Evolutionary conservation across 2,329 filamentous ascomycete species (phyloP), one percentile per base, ranked within the genome.

Genomic region (Monilinia fructicola): DNA sequence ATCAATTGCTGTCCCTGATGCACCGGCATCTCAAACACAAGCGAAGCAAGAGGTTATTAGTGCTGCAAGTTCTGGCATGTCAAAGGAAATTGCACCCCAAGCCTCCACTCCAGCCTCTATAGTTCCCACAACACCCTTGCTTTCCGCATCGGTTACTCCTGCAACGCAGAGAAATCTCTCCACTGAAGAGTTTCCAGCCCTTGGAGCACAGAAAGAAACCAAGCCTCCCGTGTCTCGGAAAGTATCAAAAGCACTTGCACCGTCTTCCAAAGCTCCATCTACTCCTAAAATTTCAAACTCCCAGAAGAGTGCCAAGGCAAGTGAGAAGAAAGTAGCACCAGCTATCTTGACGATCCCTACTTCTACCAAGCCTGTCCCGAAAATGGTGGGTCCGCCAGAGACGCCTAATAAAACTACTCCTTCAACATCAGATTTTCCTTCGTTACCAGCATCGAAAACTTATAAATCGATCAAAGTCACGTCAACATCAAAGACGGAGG

Each of bases 401-500:
- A 68, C 68, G n/a, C 63, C 71, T 16, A 54, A 66, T 2, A 73
- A 71, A 54, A 5, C 67, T 18, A 63, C 68, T 12, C 50, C 70
- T 62, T 50, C 60, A 26, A 73, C 78, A 28, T 77, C 81, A 21
- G 79, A 80, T 1, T 84, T 86, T 67, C 83, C 85, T 40, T 80
- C 85, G 59, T 75, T 86, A 28, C 85, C 85, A 0, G 26, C 63
- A 28, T 18, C 55, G 21, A 42, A 46, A 40, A 83, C 79, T 0
- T 85, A 88, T 0, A 89, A 89, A 74, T 91, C 88, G 1, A 77
- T 93, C 46, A 84, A 90, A n/a, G 82, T 93, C 10, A 81, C 90
- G n/a, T 81, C 87, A 26, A 88, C 87, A 0, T 84, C 87, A 1
- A 91, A 86, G 75, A 78, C 81, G 0, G 89, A 91, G 72, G 76